Conservation (phyloP, 2,329 filamentous ascomycete species). For the Mariannaea elegans region DNA sequence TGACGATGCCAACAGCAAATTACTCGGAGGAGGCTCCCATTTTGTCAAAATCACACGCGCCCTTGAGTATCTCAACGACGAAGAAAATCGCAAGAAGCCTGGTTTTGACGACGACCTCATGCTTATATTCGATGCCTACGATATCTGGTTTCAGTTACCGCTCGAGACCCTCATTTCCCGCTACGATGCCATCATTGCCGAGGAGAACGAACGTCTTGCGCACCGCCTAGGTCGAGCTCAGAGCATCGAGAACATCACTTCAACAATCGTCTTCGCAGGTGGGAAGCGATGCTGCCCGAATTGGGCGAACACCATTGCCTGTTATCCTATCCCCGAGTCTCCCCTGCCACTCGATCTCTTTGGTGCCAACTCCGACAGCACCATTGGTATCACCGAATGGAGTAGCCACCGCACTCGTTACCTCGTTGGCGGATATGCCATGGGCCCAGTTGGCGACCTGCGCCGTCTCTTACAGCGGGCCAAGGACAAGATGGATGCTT, state of each 20-base stretch:
- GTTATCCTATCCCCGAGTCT: slow-evolving; percentile 42
- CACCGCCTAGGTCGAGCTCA: slow-evolving; percentile 38
- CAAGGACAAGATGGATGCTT: slow-evolving; percentile 32
- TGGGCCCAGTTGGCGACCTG: slow-evolving; percentile 38
- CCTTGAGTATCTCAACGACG: slow-evolving; percentile 40
- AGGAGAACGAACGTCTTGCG: slow-evolving; percentile 34
- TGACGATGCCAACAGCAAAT: slow-evolving; percentile 21
- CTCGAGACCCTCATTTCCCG: slow-evolving; percentile 37
- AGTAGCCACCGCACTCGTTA: slow-evolving; percentile 37
- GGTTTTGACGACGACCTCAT: slow-evolving; percentile 41
- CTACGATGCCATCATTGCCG: slow-evolving; percentile 35
- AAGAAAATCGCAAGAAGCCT: slow-evolving; percentile 25
- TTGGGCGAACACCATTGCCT: slow-evolving; percentile 33
- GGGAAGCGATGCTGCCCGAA: slow-evolving; percentile 42
- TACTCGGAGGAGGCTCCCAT: slow-evolving; percentile 41
- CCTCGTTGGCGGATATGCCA: slow-evolving; percentile 39
- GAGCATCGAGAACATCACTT: slow-evolving; percentile 29
- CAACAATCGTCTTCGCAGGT: slow-evolving; percentile 39
- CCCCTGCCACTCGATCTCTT: slow-evolving; percentile 37
- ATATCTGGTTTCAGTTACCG: slow-evolving; percentile 47
- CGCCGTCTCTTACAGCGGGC: slow-evolving; percentile 36
- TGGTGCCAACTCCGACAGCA: slow-evolving; percentile 35
- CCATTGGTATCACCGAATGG: slow-evolving; percentile 24
- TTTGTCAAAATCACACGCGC: slow-evolving; percentile 41
- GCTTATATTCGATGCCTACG: slow-evolving; percentile 44